Evolutionary conservation across 768 basidiomycete genomes (phyloP).

Genomic region (Suillus paluster): DNA sequence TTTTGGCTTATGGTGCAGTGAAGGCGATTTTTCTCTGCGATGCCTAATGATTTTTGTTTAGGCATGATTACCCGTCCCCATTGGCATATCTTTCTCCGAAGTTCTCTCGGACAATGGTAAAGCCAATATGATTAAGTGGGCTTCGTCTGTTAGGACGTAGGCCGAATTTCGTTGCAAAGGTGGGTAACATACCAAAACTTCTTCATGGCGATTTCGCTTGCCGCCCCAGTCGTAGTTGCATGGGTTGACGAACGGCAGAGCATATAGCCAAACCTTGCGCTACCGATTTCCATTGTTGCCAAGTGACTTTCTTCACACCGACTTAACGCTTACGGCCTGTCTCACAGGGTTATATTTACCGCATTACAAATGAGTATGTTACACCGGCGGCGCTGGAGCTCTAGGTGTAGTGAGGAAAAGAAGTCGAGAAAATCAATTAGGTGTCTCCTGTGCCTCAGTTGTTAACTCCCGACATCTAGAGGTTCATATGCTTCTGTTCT

Average conservation of each 20-base stretch:
- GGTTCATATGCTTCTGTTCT: not conserved
- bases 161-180: conserved; percentile 13
- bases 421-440: not conserved
- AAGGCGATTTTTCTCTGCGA: conserved; percentile 54
- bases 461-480: not conserved
- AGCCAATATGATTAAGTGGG: conserved; percentile 51
- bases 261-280: conserved; percentile 69
- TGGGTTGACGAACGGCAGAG: conserved; percentile 69
- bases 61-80: conserved; percentile 73
- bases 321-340: conserved; percentile 15
- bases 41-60: conserved; percentile 27
- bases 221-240: conserved; percentile 75
- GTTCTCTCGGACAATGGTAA: conserved; percentile 68
- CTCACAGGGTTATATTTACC: not conserved
- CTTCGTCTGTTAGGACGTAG: conserved; percentile 20
- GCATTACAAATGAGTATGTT: not conserved
- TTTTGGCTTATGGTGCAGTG: conserved; percentile 78
- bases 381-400: not conserved
- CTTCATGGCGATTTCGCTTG: conserved; percentile 62
- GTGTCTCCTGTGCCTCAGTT: not conserved
- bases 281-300: conserved; percentile 47
- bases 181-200: conserved; percentile 30
- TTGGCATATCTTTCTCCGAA: conserved; percentile 77
- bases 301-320: not conserved
- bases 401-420: not conserved